Percentiles rank a stretch among this genome's conserved stretches.
These are phyloP conservation scores for Geotrichum ghanense DNA, from an alignment of 805 yeast species.

Conservation along the genomic window DNA sequence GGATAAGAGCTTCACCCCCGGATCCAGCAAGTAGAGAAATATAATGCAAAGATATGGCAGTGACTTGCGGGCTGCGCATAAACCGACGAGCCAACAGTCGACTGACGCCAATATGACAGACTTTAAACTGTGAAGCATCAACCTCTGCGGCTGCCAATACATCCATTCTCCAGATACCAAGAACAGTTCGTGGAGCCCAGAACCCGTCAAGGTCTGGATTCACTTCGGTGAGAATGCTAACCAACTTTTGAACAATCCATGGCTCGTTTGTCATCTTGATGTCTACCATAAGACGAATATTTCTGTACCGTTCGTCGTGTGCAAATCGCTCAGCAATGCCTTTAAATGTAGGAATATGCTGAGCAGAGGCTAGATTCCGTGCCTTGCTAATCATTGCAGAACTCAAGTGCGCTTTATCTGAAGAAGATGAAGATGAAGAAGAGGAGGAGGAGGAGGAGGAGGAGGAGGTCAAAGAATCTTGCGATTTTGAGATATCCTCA, in stretches of 20 bases:
- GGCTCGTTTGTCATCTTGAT: conserved; percentile 38
- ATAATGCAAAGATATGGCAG: conserved; percentile 41
- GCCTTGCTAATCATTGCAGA: conserved; percentile 15
- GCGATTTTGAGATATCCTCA: background rate
- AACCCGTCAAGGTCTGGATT: conserved; percentile 29
- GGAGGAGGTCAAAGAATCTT: background rate
- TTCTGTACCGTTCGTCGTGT: conserved; percentile 20
- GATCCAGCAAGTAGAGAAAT: conserved; percentile 33
- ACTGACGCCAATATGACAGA: conserved; percentile 29
- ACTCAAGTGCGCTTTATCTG: background rate
- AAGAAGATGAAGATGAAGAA: background rate
- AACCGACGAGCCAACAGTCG: conserved; percentile 26
- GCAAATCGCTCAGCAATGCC: conserved; percentile 32
- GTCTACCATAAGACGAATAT: conserved; percentile 36
- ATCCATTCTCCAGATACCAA: conserved; percentile 43
- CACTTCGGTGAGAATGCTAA: conserved; percentile 27
- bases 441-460: background rate
- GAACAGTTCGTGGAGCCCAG: conserved; percentile 36
- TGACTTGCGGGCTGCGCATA: conserved; percentile 37
- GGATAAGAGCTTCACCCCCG: conserved; percentile 27
- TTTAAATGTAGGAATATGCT: conserved; percentile 30
- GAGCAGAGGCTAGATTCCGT: conserved; percentile 5
- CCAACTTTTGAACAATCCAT: conserved; percentile 30
- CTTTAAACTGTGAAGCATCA: conserved; percentile 26
- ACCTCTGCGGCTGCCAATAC: conserved; percentile 34